These are phyloP conservation scores for Pneumocystis jirovecii DNA, from an alignment of 1,139 yeast species.

Conservation along the genomic window DNA sequence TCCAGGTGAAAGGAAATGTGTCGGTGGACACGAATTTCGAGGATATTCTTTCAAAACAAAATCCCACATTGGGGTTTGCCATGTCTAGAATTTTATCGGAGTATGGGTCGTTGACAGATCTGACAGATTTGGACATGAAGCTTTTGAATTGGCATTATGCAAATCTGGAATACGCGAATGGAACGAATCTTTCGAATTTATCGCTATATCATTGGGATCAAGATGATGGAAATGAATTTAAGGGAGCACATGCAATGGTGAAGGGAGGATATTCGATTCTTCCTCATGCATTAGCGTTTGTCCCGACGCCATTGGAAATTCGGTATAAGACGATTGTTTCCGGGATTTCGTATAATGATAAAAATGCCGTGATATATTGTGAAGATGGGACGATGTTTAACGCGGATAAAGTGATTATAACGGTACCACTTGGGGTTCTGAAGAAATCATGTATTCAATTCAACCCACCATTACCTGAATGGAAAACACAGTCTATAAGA, in stretches of 20 bases:
- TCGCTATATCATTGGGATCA: constrained; percentile 31
- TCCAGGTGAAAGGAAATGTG: constrained; percentile 4
- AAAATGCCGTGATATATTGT: constrained; percentile 18
- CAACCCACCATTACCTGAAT: constrained; percentile 30
- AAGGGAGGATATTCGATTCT: constrained; percentile 26
- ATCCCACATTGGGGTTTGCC: constrained; percentile 28
- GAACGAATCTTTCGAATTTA: constrained; percentile 25
- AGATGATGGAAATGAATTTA: constrained; percentile 29
- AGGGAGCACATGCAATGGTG: constrained; percentile 29
- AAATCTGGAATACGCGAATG: constrained; percentile 29
- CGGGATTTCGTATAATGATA: constrained; percentile 25
- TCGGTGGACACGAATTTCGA: not conserved
- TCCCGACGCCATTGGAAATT: constrained; percentile 29
- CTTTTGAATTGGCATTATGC: constrained; percentile 31
- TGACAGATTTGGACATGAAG: constrained; percentile 25
- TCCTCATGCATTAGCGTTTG: constrained; percentile 28
- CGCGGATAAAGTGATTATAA: constrained; percentile 29
- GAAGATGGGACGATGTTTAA: constrained; percentile 28
- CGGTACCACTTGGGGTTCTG: constrained; percentile 31
- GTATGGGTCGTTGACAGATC: constrained; percentile 22
- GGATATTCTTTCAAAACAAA: constrained; percentile 25
- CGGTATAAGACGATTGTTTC: constrained; percentile 28
- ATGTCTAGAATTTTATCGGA: constrained; percentile 25
- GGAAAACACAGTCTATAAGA: constrained; percentile 29
- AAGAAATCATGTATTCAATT: constrained; percentile 28